Conservation (phyloP, 2,329 filamentous ascomycete species). For the Elsinoe fawcettii region DNA sequence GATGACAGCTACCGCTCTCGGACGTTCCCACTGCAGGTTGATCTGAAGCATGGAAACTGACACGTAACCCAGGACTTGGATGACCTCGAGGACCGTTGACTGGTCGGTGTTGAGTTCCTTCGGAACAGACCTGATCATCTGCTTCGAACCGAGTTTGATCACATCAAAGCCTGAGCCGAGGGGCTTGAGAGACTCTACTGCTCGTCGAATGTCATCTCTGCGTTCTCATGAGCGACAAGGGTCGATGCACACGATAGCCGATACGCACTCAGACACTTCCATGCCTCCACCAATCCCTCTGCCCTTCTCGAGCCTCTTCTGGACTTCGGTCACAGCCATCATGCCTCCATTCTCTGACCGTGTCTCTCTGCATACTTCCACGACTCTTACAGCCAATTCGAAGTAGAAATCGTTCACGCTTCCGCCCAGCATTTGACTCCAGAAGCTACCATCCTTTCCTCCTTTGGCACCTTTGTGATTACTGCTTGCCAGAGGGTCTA, state of each 20-base stretch:
- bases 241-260: background rate
- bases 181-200: conserved; percentile 78
- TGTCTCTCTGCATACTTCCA: conserved; percentile 83
- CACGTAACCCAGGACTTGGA: conserved; percentile 82
- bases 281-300: conserved; percentile 70
- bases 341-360: conserved; percentile 86
- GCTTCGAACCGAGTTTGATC: conserved; percentile 71
- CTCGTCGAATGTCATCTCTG: conserved; percentile 81
- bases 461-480: conserved; percentile 29
- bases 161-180: conserved; percentile 83
- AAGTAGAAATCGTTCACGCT: conserved; percentile 99
- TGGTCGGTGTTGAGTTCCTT: conserved; percentile 95
- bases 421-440: conserved; percentile 84
- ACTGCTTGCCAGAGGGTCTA: conserved; percentile 71
- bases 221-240: background rate
- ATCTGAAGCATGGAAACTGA: conserved; percentile 80
- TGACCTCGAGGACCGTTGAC: conserved; percentile 81
- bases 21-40: conserved; percentile 78
- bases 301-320: conserved; percentile 64
- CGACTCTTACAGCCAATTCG: conserved; percentile 88
- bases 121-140: conserved; percentile 85
- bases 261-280: conserved; percentile 64
- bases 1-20: conserved; percentile 78
- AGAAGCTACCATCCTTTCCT: conserved; percentile 60
- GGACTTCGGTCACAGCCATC: conserved; percentile 74